phyloP scores from a whole-genome alignment of 2,329 filamentous ascomycete species.

The Coleophoma crateriformis region DNA sequence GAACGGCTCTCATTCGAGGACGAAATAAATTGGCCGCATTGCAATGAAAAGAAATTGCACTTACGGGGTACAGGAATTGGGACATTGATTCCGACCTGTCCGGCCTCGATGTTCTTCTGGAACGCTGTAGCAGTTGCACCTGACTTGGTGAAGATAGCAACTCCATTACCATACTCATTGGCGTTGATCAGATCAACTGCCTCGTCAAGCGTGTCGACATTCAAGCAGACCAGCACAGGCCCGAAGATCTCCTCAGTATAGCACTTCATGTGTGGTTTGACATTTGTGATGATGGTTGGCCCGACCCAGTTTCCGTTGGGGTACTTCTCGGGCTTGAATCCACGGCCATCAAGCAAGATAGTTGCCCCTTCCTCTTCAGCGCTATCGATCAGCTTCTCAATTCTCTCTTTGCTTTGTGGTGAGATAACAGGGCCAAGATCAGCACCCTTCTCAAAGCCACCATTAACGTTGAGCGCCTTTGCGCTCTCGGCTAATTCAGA shows the following conservation, averaged over 20 bases:
- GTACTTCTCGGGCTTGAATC: constrained; percentile 70
- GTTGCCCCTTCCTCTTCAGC: constrained; percentile 78
- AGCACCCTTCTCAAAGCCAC: constrained; percentile 74
- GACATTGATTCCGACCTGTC: constrained; percentile 82
- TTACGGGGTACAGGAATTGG: constrained; percentile 57
- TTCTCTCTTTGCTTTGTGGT: constrained; percentile 71
- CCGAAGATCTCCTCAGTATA: constrained; percentile 85
- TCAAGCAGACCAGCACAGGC: constrained; percentile 76
- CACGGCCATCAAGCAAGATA: constrained; percentile 75
- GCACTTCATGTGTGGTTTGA: constrained; percentile 76
- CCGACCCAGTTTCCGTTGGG: constrained; percentile 82
- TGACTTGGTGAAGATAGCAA: constrained; percentile 76
- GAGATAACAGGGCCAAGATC: constrained; percentile 81
- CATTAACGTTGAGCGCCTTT: constrained; percentile 67
- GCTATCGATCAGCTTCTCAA: constrained; percentile 68
- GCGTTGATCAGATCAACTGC: constrained; percentile 77
- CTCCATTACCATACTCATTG: constrained; percentile 84
- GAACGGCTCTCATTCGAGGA: no score
- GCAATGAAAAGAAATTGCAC: no score
- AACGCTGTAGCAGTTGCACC: constrained; percentile 74
- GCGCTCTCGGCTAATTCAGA: constrained; percentile 72
- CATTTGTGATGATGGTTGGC: constrained; percentile 77
- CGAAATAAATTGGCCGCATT: no score
- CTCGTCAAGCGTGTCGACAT: constrained; percentile 72
- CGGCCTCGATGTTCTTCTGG: constrained; percentile 76